Evolutionary conservation across 306 rosid species (phyloP).

Genomic region (Castanea crenata): DNA sequence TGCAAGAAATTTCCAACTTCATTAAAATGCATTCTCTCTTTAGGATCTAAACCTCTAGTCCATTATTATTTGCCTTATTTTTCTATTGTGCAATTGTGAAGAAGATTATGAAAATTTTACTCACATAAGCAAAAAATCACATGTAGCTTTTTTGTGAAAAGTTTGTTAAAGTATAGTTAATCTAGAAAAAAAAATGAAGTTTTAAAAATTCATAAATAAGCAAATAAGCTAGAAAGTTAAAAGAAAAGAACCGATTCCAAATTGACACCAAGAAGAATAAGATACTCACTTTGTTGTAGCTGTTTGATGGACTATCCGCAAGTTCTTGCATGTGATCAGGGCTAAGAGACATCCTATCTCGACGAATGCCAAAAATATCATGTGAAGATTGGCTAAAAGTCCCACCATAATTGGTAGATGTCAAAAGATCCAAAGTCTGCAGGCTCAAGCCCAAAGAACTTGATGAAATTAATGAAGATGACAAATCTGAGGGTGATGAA

Average conservation of each 20-base stretch:
- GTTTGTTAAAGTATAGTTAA: too few species aligned
- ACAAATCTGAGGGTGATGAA: constrained; percentile 11
- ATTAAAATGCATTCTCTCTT: background rate
- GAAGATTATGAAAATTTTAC: background rate
- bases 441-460: constrained; percentile 36
- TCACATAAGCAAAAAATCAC: background rate
- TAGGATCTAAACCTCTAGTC: background rate
- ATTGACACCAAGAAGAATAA: background rate
- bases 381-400: constrained; percentile 9
- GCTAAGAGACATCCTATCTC: constrained; percentile 22
- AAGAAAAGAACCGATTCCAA: background rate
- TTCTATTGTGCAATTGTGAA: background rate
- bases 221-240: too few species aligned
- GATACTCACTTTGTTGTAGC: constrained; percentile 42
- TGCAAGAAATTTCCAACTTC: too few species aligned
- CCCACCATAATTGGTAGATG: constrained; percentile 16
- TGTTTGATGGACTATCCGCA: constrained; percentile 42
- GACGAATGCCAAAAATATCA: constrained; percentile 20
- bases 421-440: constrained; percentile 33
- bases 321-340: constrained; percentile 28
- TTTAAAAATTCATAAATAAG: too few species aligned
- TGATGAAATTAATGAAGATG: constrained; percentile 39
- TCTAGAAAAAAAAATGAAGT: too few species aligned
- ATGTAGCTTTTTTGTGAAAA: too few species aligned
- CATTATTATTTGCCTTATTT: background rate